These are phyloP conservation scores for Hansenula lynferdii DNA, from an alignment of 1,139 yeast species.

Conservation along the genomic window DNA sequence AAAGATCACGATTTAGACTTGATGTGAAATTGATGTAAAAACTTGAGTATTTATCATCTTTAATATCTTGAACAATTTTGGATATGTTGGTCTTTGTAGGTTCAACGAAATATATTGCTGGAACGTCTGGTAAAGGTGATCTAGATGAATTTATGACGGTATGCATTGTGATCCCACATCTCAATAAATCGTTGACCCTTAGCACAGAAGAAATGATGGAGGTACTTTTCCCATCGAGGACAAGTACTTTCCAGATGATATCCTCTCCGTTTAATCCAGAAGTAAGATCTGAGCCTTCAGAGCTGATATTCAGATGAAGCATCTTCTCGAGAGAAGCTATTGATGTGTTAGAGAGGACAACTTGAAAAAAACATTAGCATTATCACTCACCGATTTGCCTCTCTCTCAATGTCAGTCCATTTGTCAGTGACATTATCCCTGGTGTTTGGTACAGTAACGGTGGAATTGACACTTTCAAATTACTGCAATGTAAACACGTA, in stretches of 20 bases:
- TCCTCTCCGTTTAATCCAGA: slow-evolving; percentile 51
- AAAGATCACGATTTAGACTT: slow-evolving; percentile 64
- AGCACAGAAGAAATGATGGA: slow-evolving; percentile 84
- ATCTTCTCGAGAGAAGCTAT: slow-evolving; percentile 63
- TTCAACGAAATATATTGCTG: slow-evolving; percentile 86
- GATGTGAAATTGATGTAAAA: slow-evolving; percentile 86
- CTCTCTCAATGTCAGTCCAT: slow-evolving; percentile 13
- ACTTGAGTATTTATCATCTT: slow-evolving; percentile 68
- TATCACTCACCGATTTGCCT: slow-evolving; percentile 20
- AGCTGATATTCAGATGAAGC: slow-evolving; percentile 70
- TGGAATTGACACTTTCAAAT: background rate
- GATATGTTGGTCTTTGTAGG: slow-evolving; percentile 78
- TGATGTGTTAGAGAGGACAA: slow-evolving; percentile 4
- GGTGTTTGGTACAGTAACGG: background rate
- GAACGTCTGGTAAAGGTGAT: slow-evolving; percentile 85
- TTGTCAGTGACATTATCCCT: background rate
- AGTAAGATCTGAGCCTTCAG: slow-evolving; percentile 46
- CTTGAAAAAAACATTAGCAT: background rate
- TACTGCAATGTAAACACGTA: background rate
- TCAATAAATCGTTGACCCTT: slow-evolving; percentile 82
- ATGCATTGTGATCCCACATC: slow-evolving; percentile 90
- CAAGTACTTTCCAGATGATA: slow-evolving; percentile 87
- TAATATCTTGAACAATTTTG: slow-evolving; percentile 65
- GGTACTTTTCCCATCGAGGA: slow-evolving; percentile 77
- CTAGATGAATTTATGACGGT: slow-evolving; percentile 65